These are phyloP conservation scores for Abrus pulchellus DNA, from an alignment of 306 rosid genomes.

Conservation along the genomic window DNA sequence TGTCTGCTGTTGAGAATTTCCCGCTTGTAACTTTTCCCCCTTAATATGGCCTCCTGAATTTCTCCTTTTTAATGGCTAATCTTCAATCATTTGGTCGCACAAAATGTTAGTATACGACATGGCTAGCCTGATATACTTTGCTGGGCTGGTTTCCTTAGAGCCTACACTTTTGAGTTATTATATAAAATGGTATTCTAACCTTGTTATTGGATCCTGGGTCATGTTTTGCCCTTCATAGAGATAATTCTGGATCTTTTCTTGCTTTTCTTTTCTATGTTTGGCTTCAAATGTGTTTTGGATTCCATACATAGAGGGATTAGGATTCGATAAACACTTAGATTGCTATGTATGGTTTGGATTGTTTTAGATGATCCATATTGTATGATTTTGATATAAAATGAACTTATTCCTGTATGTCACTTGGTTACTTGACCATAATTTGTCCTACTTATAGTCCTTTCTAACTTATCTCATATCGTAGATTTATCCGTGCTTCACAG, in stretches of 20 bases:
- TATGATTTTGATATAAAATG: slow-evolving; percentile 19
- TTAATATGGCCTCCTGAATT: slow-evolving; percentile 1
- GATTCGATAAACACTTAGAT: slow-evolving; percentile 6
- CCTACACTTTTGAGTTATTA: slow-evolving; percentile 6
- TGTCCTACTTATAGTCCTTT: slow-evolving; percentile 60
- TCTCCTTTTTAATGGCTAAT: slow-evolving; percentile 3
- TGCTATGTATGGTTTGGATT: slow-evolving; percentile 21
- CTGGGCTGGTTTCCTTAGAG: slow-evolving; percentile 10
- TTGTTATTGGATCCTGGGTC: slow-evolving; percentile 28
- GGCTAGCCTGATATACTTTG: slow-evolving; percentile 28
- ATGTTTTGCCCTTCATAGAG: slow-evolving; percentile 9
- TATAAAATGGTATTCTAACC: background rate
- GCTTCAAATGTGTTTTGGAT: slow-evolving; percentile 33
- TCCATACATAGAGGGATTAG: slow-evolving; percentile 18
- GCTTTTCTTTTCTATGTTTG: slow-evolving; percentile 14
- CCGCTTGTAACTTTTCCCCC: slow-evolving; percentile 12
- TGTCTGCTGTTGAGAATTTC: slow-evolving; percentile 20
- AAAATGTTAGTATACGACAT: slow-evolving; percentile 5
- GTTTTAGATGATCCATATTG: slow-evolving; percentile 30
- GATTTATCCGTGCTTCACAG: slow-evolving; percentile 97
- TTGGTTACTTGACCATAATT: slow-evolving; percentile 48
- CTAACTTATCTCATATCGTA: slow-evolving; percentile 89
- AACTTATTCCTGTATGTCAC: slow-evolving; percentile 40
- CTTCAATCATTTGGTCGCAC: slow-evolving; percentile 26
- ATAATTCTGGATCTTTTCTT: slow-evolving; percentile 6